These are phyloP conservation scores for Salix purpurea DNA, from an alignment of 345 rosid species.

Conservation along the genomic window DNA sequence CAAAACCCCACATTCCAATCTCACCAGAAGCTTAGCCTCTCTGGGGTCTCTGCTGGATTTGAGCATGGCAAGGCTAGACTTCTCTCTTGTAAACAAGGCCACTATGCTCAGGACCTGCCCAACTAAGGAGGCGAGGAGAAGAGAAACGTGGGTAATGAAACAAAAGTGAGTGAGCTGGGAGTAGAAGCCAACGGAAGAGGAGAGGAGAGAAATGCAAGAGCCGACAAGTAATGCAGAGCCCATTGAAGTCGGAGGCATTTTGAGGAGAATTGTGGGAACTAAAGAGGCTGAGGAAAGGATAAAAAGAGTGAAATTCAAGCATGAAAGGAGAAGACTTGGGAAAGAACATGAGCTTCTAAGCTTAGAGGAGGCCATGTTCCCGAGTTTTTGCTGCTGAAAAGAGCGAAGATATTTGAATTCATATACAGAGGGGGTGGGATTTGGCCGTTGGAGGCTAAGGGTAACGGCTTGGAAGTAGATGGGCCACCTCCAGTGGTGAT, in stretches of 20 bases:
- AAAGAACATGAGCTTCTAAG: slow-evolving; percentile 53
- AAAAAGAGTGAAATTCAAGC: slow-evolving; percentile 47
- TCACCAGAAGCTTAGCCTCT: slow-evolving; percentile 58
- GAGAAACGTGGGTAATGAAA: slow-evolving; percentile 47
- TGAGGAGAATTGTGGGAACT: slow-evolving; percentile 46
- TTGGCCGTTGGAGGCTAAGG: slow-evolving; percentile 24
- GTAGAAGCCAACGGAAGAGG: slow-evolving; percentile 47
- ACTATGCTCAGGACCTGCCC: slow-evolving; percentile 41
- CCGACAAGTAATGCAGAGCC: slow-evolving; percentile 47
- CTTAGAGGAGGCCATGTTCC: slow-evolving; percentile 34
- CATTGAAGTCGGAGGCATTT: slow-evolving; percentile 51
- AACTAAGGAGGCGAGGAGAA: slow-evolving; percentile 39
- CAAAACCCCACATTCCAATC: slow-evolving; percentile 57
- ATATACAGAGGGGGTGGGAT: background rate
- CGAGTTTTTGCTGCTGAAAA: background rate
- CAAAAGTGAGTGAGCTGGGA: slow-evolving; percentile 41
- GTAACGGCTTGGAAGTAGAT: slow-evolving; percentile 26
- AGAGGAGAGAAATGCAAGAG: slow-evolving; percentile 44
- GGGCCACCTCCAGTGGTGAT: background rate
- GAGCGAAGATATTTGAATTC: slow-evolving; percentile 3
- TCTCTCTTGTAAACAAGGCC: slow-evolving; percentile 45
- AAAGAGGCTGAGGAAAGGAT: slow-evolving; percentile 46
- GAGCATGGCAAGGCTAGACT: slow-evolving; percentile 42
- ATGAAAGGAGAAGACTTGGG: slow-evolving; percentile 47
- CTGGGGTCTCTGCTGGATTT: slow-evolving; percentile 42